These are phyloP conservation scores for Rhodotorula graminis DNA, from an alignment of 768 basidiomycete genomes.

Conservation along the genomic window DNA sequence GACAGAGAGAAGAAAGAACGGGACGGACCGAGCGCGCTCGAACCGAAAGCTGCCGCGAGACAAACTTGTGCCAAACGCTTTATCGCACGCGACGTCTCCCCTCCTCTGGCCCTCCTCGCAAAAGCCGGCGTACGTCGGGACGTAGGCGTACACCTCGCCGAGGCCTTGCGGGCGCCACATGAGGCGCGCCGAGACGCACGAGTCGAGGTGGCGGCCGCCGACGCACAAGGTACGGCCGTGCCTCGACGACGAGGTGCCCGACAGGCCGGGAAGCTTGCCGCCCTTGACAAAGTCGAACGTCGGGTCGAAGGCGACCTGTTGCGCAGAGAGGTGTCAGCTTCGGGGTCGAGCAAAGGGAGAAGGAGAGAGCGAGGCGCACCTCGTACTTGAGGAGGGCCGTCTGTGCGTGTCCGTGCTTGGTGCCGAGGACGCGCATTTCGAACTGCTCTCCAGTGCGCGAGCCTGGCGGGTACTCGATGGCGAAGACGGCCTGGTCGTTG, in stretches of 20 bases:
- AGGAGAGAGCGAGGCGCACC: not conserved
- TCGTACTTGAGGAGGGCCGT: constrained; percentile 26
- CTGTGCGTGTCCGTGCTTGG: not conserved
- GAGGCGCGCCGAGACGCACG: constrained; percentile 23
- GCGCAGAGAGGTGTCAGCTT: not conserved
- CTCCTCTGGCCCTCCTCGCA: constrained; percentile 14
- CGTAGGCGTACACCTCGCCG: constrained; percentile 46
- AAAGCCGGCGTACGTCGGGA: constrained; percentile 42
- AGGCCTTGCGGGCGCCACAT: constrained; percentile 25
- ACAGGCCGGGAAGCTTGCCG: constrained; percentile 41
- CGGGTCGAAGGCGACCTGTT: constrained; percentile 35
- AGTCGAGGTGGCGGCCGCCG: constrained; percentile 14
- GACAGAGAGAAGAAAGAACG: not conserved
- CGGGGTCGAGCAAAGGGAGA: too few species aligned
- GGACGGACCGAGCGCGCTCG: constrained; percentile 36
- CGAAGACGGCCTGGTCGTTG: not conserved
- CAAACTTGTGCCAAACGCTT: constrained; percentile 46
- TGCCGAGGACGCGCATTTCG: constrained; percentile 1
- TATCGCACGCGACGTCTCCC: constrained; percentile 44
- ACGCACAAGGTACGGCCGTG: constrained; percentile 6
- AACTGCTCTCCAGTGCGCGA: constrained; percentile 20
- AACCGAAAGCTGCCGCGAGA: constrained; percentile 45
- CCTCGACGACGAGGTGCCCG: constrained; percentile 13
- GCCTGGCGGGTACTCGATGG: not conserved
- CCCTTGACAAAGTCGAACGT: constrained; percentile 40